Evolutionary conservation across 257 asterid genomes (phyloP).

Genomic region (Solanum sparsipilum): DNA sequence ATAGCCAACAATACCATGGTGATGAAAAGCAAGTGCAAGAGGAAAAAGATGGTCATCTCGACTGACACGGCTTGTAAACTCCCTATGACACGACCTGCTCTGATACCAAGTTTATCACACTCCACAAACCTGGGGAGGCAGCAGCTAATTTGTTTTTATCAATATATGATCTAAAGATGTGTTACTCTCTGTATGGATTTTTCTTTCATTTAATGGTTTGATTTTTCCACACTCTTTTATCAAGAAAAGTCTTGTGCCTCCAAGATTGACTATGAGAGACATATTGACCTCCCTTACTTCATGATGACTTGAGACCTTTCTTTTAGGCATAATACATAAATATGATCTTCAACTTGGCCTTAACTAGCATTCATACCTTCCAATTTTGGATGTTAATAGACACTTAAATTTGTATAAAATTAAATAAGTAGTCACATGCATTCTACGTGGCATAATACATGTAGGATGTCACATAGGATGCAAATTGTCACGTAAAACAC

Average conservation of each 20-base stretch:
- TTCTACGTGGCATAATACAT: too few species aligned
- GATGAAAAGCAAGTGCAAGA: not conserved
- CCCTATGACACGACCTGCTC: fast-evolving
- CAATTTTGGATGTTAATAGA: not conserved
- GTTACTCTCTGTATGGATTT: too few species aligned
- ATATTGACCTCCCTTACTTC: not conserved
- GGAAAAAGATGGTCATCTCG: not conserved
- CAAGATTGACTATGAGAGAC: not conserved
- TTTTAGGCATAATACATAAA: too few species aligned
- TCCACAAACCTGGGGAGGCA: not conserved
- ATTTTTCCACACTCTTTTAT: not conserved
- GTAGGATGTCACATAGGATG: too few species aligned
- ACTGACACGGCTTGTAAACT: not conserved
- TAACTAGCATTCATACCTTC: too few species aligned
- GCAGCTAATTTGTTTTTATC: too few species aligned
- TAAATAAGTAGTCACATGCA: too few species aligned
- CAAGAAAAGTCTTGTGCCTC: not conserved
- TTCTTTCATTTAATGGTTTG: not conserved
- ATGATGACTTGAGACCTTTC: too few species aligned
- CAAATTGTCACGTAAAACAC: too few species aligned
- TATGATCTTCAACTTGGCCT: too few species aligned
- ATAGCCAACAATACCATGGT: not conserved
- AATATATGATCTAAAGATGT: too few species aligned
- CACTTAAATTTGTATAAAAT: too few species aligned
- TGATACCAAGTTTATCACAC: not conserved